These are phyloP conservation scores for Physcomitrium patens DNA, from an alignment of 225 moss, liverwort and hornwort species.

Conservation along the genomic window DNA sequence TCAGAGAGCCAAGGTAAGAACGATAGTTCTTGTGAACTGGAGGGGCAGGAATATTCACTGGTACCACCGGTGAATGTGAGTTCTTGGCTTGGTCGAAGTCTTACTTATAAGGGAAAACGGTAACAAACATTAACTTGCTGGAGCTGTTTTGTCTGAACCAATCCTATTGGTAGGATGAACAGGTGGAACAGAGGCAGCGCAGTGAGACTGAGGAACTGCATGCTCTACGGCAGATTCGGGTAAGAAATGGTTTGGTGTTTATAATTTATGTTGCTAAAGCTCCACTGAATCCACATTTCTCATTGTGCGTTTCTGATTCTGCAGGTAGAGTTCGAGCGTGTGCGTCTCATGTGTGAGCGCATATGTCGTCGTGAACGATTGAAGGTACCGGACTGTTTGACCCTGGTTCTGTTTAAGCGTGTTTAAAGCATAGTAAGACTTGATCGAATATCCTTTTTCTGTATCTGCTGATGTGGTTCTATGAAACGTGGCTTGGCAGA, in stretches of 20 bases:
- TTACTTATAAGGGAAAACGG: conserved; percentile 44
- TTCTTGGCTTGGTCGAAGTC: conserved; percentile 43
- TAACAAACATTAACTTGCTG: conserved; percentile 56
- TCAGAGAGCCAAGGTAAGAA: conserved; percentile 73
- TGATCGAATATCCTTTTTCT: not conserved
- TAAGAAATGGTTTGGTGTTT: conserved; percentile 21
- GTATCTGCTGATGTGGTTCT: conserved; percentile 26
- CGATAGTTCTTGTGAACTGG: conserved; percentile 41
- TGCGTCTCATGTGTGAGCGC: conserved; percentile 72
- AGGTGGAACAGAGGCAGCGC: conserved; percentile 73
- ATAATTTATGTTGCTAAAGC: not conserved
- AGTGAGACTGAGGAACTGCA: conserved; percentile 66
- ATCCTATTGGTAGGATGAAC: conserved; percentile 73
- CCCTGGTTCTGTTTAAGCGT: not conserved
- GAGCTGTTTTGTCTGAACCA: conserved; percentile 60
- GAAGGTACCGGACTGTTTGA: conserved; percentile 41
- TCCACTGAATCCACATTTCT: conserved; percentile 19
- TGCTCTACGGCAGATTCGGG: conserved; percentile 63
- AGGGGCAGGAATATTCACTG: conserved; percentile 48
- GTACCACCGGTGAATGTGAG: conserved; percentile 48
- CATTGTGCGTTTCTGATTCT: conserved; percentile 29
- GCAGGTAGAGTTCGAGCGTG: conserved; percentile 73
- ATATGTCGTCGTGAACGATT: conserved; percentile 68
- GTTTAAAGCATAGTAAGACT: not conserved
- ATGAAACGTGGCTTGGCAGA: conserved; percentile 38